Conservation (phyloP, 129 eudicot genomes). For the Silybum marianum region DNA sequence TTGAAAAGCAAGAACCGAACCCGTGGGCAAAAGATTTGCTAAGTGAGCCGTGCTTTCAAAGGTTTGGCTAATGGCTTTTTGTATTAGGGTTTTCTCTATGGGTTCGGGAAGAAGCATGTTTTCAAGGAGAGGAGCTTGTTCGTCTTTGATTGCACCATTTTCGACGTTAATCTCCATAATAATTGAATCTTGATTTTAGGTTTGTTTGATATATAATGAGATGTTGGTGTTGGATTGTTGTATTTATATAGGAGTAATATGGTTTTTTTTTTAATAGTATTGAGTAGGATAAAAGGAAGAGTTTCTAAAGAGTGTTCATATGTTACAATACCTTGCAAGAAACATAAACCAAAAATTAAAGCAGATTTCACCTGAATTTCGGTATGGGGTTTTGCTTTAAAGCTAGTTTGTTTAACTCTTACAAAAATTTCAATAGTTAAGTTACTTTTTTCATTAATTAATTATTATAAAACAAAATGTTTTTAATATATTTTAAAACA, state of each 20-base stretch:
- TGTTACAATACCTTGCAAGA: conserved; percentile 69
- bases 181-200: background rate
- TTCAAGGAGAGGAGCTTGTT: conserved; percentile 55
- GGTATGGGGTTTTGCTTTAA: conserved; percentile 28
- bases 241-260: conserved; percentile 33
- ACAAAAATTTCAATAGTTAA: background rate
- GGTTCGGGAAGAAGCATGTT: conserved; percentile 48
- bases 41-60: conserved; percentile 81
- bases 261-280: background rate
- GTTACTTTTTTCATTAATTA: too few species aligned
- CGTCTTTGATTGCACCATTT: conserved; percentile 29
- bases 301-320: conserved; percentile 30
- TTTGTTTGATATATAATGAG: background rate
- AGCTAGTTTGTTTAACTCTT: conserved; percentile 17
- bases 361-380: conserved; percentile 20
- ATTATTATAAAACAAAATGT: too few species aligned
- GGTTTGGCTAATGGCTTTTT: conserved; percentile 84
- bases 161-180: conserved; percentile 60
- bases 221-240: background rate
- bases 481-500: too few species aligned
- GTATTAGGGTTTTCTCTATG: conserved; percentile 56
- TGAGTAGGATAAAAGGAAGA: conserved; percentile 55
- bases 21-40: conserved; percentile 84
- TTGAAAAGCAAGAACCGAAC: conserved; percentile 82
- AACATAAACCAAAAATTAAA: conserved; percentile 44